A percentile compares a stretch with the other conserved stretches of the same genome.
Evolutionary conservation across 805 yeast species (phyloP).

Genomic region (Yamadazyma paraphyllophila): DNA sequence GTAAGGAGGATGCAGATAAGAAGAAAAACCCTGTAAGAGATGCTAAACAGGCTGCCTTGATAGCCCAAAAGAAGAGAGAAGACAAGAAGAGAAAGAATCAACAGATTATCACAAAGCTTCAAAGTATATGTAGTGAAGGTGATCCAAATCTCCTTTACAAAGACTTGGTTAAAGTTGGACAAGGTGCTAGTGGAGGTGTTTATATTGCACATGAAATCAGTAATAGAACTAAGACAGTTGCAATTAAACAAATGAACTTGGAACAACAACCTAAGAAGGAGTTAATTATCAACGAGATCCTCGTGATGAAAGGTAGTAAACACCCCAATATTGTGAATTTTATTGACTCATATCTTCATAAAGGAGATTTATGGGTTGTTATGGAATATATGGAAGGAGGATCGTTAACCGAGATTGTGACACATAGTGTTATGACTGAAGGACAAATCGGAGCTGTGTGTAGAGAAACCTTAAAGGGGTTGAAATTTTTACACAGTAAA

Average conservation of each 20-base stretch:
- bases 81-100: conserved; percentile 70
- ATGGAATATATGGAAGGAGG: conserved; percentile 99
- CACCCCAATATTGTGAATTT: conserved; percentile 94
- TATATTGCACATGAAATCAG: conserved; percentile 72
- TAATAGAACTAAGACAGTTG: conserved; percentile 59
- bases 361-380: conserved; percentile 89
- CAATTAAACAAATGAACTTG: conserved; percentile 94
- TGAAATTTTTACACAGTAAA: conserved; percentile 82
- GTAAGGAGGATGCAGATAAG: conserved; percentile 6
- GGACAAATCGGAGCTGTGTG: conserved; percentile 95
- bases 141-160: conserved; percentile 75
- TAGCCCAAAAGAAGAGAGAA: conserved; percentile 69
- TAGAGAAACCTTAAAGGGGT: conserved; percentile 83
- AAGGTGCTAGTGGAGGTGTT: conserved; percentile 98
- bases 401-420: conserved; percentile 90
- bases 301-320: conserved; percentile 90
- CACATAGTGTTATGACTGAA: conserved; percentile 85
- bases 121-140: conserved; percentile 76
- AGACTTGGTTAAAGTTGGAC: conserved; percentile 83
- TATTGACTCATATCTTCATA: conserved; percentile 76
- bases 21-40: conserved; percentile 43
- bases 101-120: conserved; percentile 67
- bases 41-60: conserved; percentile 52
- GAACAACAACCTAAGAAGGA: conserved; percentile 96
- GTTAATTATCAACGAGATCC: conserved; percentile 87